Evolutionary conservation across 768 basidiomycete species (phyloP), one percentile per base, ranked within the genome.

Genomic region (Tubosaeta sp.): DNA sequence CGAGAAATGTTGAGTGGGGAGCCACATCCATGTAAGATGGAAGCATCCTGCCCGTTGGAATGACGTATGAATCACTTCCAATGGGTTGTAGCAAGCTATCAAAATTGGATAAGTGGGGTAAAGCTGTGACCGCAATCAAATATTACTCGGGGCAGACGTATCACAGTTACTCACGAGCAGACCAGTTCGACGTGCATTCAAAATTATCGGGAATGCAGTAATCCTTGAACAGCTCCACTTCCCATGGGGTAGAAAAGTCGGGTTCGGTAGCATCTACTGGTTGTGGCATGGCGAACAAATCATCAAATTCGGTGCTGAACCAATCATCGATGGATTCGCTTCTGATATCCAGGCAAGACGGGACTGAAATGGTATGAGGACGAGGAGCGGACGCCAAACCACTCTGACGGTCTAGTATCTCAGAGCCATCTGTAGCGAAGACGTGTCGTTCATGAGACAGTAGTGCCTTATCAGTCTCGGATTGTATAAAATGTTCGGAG

Each of bases 191-290:
- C 22, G 9, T 11, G 26, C 16, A 12, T 26, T 41, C 47, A n/a
- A 27, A 2, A 11, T 59, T 39, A 22, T 51, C 54, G 1, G 54
- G 56, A 8, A 66, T 56, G 11, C 39, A 55, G 3, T 71, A 67
- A 6, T 65, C 53, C 25, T 59, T 59, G 31, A 72, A 72, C 38
- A 76, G 9, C 19, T 73, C 62, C 12, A 76, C 66, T 26, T 75
- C 67, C 51, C 71, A 56, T 0, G 56, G 57, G 1, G 58, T 11
- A 0, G 64, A 60, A 16, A 59, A 49, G 22, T 73, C 67, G 6
- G 67, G 61, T 10, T 64, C 52, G 1, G 56, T 54, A 2, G 60
- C 55, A 8, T 63, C 56, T 13, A 67, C 66, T 0, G 59, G 57
- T 27, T 56, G 59, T 0, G 70, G 70, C 5, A 67, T 53, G 3